Evolutionary conservation across 345 rosid species (phyloP).

Genomic region (Reutealis trisperma): DNA sequence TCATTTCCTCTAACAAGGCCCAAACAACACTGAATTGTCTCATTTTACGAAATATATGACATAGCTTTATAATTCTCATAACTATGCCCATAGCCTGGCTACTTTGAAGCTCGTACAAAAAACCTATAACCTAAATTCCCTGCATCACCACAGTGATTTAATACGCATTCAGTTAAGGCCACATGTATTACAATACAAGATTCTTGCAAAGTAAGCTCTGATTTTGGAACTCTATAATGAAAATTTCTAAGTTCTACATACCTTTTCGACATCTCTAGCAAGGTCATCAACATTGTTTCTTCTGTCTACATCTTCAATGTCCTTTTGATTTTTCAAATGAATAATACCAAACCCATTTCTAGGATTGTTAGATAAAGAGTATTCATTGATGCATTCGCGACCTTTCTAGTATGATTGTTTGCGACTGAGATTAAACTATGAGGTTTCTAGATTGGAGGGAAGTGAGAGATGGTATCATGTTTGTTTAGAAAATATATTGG

Average conservation of each 20-base stretch:
- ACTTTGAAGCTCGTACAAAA: constrained; percentile 83
- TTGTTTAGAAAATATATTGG: constrained; percentile 8
- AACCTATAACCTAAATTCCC: constrained; percentile 82
- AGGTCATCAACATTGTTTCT: constrained; percentile 49
- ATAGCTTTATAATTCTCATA: constrained; percentile 71
- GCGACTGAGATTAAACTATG: background rate
- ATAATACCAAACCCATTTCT: constrained; percentile 50
- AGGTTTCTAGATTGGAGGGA: background rate
- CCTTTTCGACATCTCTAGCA: constrained; percentile 71
- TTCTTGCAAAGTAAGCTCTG: constrained; percentile 72
- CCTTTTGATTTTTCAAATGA: constrained; percentile 36
- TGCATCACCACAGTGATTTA: constrained; percentile 89
- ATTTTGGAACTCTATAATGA: constrained; percentile 68
- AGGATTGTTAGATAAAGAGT: constrained; percentile 9
- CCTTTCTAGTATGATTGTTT: background rate
- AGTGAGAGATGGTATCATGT: constrained; percentile 8
- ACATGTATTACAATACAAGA: constrained; percentile 66
- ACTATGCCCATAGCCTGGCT: constrained; percentile 64
- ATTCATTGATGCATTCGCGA: background rate
- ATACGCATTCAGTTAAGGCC: constrained; percentile 74
- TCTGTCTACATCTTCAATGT: background rate
- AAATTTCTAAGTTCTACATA: constrained; percentile 71
- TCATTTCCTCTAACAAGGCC: constrained; percentile 87
- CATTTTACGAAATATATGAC: constrained; percentile 77
- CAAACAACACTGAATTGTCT: constrained; percentile 82